Base-by-base conservation (phyloP, 495 filamentous ascomycete species). In the Margaritispora aquatica region DNA sequence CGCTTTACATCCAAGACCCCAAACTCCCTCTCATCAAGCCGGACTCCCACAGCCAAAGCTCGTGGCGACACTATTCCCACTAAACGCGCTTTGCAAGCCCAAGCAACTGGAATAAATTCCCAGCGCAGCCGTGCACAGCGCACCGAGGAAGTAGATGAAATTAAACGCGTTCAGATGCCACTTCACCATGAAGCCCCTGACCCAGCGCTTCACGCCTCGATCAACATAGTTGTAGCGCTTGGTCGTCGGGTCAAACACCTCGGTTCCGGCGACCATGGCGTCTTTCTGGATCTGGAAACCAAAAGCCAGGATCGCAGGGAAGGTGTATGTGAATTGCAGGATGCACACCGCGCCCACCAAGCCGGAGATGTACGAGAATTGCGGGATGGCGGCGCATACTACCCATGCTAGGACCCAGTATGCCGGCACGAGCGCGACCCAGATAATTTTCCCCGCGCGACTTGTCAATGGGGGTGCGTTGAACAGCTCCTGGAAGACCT, bases 341-440 rank as follows among this genome's bases (percentile, higher is more conserved):
- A 80, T 73, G 63, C 74, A 77, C 9, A 74, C 63, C 13, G 79
- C 78, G 1, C 73, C 74, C 9, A 81, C 70, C 11, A 82, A 67
- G 41, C 70, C 69, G 27, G 70, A 72, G 31, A 83, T 71, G 41
- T 74, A 71, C 27, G 74, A 71, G 63, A 76, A 77, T 61, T 80
- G 74, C 7, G 80, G 79, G 62, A 85, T 77, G 10, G 76, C 74
- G 15, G 77, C 76, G 11, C 73, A 77, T 50, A 84, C 71, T 20
- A 82, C 58, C 53, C 78, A 84, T 0, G 72, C 83, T n/a, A 83
- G 62, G 17, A 66, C 73, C 83, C 83, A 86, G 69, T 81, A 86
- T 7, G 80, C 58, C 8, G 82, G 83, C 4, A 84, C 74, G 2
- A 83, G 59, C 3, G 59, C 66, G 1, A 77, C 74, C 71, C 80